Evolutionary conservation across 768 basidiomycete species (phyloP), one percentile per base, ranked within the genome.

Genomic region (Coprinopsis cinerea): DNA sequence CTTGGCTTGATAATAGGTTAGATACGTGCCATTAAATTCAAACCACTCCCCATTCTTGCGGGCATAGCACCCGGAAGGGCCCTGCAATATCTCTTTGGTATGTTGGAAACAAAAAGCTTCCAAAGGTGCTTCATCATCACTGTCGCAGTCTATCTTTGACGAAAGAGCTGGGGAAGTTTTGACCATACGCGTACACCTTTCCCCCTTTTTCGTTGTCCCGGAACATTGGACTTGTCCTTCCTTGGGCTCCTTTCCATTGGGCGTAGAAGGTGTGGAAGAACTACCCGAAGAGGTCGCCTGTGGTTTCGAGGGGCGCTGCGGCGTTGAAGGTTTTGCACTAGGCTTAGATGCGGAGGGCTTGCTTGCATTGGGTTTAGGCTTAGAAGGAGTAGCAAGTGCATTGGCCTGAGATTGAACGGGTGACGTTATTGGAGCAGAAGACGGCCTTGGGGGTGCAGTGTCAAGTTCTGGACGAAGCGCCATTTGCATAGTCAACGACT

Each of bases 31-130:
- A 48, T 70, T 68, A 59, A 85, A 88, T 22, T 72, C 65, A 17
- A 89, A 69, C 70, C 75, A 84, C 51, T 67, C 69, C 13, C 69
- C 71, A 24, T 64, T 69, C 47, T 71, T 75, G 40, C 69, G 67
- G n/a, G 76, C 67, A 58, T 81, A 82, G 55, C 79, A 85, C 11
- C 85, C 83, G 5, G 66, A 68, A 7, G 75, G 75, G 3, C 36
- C 41, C 1, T 59, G 59, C 30, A 83, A 64, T 32, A 86, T 59
- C 41, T 74, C 75, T 52, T 79, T 77, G 18, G 66, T 65, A 56
- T 91, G 89, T 59, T 86, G 81, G 61, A 71, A 70, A 55, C 86
- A 89, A 62, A 81, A 88, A 15, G 74, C 61, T 24, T 51, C 50
- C 17, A 51, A 25, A 39, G 73, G 68, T 7, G 72, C 49, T 7